Evolutionary conservation across 148 eudicot species (phyloP), one percentile per base, ranked within the genome.

Genomic region (Rhododendron ovatum): DNA sequence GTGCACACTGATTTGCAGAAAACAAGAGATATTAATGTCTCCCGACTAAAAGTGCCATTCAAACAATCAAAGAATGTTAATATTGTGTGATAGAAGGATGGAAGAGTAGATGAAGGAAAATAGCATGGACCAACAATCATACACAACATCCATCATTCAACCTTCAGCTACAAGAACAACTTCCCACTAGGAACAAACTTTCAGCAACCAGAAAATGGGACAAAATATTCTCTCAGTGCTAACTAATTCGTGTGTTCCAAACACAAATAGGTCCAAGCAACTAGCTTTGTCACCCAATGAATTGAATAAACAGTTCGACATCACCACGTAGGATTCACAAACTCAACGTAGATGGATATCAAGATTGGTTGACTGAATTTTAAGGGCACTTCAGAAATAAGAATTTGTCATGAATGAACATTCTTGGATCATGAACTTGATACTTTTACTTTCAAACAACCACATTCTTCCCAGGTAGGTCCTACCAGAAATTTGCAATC

Each of bases 1-100:
- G 71, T 5, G 63, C 78, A 74, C 41, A 61, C 33, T 63, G 24
- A 84, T 45, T 88, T 53, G 82, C 85, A 39, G 37, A 80, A 84
- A 13, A 45, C 20, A 77, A 37, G 41, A 55, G 35, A 43, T 45
- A 37, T 9, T 28, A 63, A 45, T 51, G 22, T 50, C 57, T 14
- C 28, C 71, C 71, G n/a, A n/a, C 39, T 18, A 12, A 17, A 33
- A 81, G 51, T 1, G 41, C 35, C 33, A 73, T 47, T 47, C 48
- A 48, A 9, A 67, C 33, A 14, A 67, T 83, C 61, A 37, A 6
- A 22, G 10, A 18, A 48, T 13, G 18, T 79, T 47, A 12, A 79
- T 45, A 26, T 9, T 22, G 1, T 24, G 55, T 8, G 17, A 74
- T 15, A 33, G 35, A 81, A 53, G 45, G 18, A 20, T 20, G 53